Conservation (phyloP, 768 basidiomycete genomes). For the Suillus alpinus region DNA sequence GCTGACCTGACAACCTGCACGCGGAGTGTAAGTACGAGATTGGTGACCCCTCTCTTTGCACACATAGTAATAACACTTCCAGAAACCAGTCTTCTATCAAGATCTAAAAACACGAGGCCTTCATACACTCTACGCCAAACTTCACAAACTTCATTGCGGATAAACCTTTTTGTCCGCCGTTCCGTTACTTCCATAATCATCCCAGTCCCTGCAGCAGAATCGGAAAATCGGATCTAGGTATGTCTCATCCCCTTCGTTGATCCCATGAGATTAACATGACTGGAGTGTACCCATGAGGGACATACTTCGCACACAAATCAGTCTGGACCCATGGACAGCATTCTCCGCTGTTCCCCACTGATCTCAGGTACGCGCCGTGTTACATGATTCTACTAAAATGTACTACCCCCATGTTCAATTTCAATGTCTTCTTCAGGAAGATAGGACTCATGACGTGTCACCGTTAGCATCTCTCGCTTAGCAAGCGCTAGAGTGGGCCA, state of each 20-base stretch:
- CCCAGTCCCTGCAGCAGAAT: not conserved
- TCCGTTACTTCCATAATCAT: not conserved
- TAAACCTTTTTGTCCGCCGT: not conserved
- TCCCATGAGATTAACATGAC: not conserved
- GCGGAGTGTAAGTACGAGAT: not conserved
- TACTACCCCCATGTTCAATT: not conserved
- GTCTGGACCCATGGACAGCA: not conserved
- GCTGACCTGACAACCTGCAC: not conserved
- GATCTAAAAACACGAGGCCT: conserved; percentile 1
- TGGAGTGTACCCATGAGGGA: not conserved
- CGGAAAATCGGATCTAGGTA: not conserved
- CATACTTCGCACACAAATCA: not conserved
- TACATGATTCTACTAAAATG: not conserved
- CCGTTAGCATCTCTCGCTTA: not conserved
- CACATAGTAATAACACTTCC: not conserved
- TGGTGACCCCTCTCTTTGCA: not conserved
- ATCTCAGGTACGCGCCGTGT: not conserved
- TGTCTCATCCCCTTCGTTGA: not conserved
- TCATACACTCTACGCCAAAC: not conserved
- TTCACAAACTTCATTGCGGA: not conserved
- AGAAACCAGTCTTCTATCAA: not conserved
- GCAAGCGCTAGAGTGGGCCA: not conserved
- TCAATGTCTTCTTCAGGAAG: not conserved
- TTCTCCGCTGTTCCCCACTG: not conserved
- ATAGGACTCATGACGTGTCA: not conserved